Conservation (phyloP, 768 basidiomycete genomes). For the Hygrocybe punicea region DNA sequence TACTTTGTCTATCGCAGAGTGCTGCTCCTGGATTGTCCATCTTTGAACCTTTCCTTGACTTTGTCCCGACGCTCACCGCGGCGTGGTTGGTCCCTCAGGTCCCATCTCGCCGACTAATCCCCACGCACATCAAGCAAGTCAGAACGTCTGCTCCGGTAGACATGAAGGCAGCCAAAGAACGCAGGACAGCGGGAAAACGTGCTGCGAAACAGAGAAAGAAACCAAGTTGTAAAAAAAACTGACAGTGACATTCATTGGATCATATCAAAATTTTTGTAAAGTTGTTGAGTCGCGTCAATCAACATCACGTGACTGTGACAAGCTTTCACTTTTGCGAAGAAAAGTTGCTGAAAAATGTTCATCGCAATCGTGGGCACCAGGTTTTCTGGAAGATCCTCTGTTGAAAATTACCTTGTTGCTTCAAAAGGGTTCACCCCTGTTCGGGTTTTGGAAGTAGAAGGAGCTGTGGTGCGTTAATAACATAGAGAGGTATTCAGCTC, state of each 20-base stretch:
- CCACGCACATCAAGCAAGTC: conserved; percentile 80
- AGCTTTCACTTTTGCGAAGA: neutral
- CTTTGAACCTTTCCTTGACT: conserved; percentile 41
- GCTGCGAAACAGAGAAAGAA: conserved; percentile 43
- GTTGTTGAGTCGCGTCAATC: no score
- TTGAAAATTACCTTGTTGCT: conserved; percentile 59
- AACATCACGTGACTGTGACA: neutral
- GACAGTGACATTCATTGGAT: no score
- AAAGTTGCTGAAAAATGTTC: conserved; percentile 51
- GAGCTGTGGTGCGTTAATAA: conserved; percentile 3
- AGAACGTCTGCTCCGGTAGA: conserved; percentile 76
- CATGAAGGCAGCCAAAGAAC: conserved; percentile 66
- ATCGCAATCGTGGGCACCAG: conserved; percentile 64
- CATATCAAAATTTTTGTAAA: no score
- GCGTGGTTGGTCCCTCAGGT: conserved; percentile 52
- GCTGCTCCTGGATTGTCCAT: conserved; percentile 37
- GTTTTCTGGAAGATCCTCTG: conserved; percentile 56
- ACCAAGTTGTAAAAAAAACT: no score
- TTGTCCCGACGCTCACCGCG: conserved; percentile 56
- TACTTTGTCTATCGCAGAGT: conserved; percentile 28
- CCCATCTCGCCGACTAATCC: conserved; percentile 40
- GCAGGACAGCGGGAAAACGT: conserved; percentile 47
- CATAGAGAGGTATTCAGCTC: conserved; percentile 9
- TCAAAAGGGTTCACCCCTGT: conserved; percentile 56
- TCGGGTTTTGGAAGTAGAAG: conserved; percentile 27